A percentile compares a stretch with the other conserved stretches of the same genome.
Evolutionary conservation across 345 rosid genomes (phyloP).

Genomic region (Stellera chamaejasme): DNA sequence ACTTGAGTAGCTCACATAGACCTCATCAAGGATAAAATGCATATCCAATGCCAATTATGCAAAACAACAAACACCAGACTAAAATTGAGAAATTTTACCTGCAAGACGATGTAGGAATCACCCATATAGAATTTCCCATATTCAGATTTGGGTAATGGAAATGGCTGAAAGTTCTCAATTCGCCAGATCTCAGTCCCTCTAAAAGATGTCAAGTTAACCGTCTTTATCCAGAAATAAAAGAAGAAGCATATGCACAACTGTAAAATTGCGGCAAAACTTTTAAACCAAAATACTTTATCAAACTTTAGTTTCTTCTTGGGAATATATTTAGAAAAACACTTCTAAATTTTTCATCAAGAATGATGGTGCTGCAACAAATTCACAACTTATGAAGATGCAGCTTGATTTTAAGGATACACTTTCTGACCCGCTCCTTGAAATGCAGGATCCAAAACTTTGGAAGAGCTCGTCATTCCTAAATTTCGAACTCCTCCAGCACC

Average conservation of each 20-base stretch:
- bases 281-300: too few relatives aligned
- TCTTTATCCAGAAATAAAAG: conserved; percentile 15
- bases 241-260: conserved; percentile 18
- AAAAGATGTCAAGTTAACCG: conserved; percentile 51
- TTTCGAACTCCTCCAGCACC: conserved; percentile 4
- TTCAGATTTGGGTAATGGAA: conserved; percentile 73
- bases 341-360: too few relatives aligned
- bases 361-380: too few relatives aligned
- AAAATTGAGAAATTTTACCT: conserved; percentile 36
- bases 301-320: too few relatives aligned
- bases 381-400: too few relatives aligned
- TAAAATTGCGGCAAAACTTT: neutral
- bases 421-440: conserved; percentile 96
- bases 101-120: conserved; percentile 87
- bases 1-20: too few relatives aligned
- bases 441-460: conserved; percentile 85
- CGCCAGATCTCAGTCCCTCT: conserved; percentile 99
- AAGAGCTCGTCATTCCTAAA: conserved; percentile 61
- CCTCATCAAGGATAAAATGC: too few relatives aligned
- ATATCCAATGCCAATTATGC: too few relatives aligned
- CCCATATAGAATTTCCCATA: conserved; percentile 97
- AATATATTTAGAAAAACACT: too few relatives aligned
- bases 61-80: neutral
- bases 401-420: conserved; percentile 55
- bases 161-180: conserved; percentile 91